phyloP scores from a whole-genome alignment of 495 filamentous ascomycete species.

The Xylaria acuta region DNA sequence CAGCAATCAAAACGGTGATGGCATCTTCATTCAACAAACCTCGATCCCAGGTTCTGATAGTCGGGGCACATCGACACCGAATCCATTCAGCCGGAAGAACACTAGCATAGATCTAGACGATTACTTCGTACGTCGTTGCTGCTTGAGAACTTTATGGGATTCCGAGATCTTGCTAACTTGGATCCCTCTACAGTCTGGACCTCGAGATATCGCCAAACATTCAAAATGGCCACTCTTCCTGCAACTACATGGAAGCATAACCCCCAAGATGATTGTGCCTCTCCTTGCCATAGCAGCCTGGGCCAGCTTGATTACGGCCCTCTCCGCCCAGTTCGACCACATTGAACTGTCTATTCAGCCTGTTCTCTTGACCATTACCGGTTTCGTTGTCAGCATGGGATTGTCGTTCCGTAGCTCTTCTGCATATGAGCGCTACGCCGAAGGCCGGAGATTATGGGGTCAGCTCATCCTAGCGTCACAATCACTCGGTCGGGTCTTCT shows the following conservation, averaged over 20 bases:
- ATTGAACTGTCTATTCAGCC: constrained; percentile 68
- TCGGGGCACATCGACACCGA: constrained; percentile 42
- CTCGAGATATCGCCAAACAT: constrained; percentile 74
- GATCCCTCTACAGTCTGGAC: constrained; percentile 52
- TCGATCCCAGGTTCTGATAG: constrained; percentile 44
- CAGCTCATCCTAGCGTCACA: constrained; percentile 74
- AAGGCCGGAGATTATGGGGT: constrained; percentile 80
- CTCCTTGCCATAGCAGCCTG: constrained; percentile 70
- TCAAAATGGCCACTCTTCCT: constrained; percentile 84
- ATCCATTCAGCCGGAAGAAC: constrained; percentile 54
- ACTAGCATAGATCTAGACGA: constrained; percentile 55
- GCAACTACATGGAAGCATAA: constrained; percentile 80
- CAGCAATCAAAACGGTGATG: constrained; percentile 27
- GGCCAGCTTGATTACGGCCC: constrained; percentile 70
- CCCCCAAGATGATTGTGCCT: constrained; percentile 81
- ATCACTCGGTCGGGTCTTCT: constrained; percentile 77
- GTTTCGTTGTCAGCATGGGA: constrained; percentile 87
- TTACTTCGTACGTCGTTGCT: constrained; percentile 56
- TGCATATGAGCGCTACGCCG: constrained; percentile 82
- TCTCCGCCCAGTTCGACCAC: constrained; percentile 59
- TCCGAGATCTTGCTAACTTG: not conserved
- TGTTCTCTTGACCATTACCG: constrained; percentile 80
- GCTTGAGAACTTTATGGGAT: not conserved
- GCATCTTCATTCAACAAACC: constrained; percentile 29
- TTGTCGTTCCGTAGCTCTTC: constrained; percentile 85